Conservation (phyloP, 2,329 filamentous ascomycete genomes). For the Xylariaceae sp. region DNA sequence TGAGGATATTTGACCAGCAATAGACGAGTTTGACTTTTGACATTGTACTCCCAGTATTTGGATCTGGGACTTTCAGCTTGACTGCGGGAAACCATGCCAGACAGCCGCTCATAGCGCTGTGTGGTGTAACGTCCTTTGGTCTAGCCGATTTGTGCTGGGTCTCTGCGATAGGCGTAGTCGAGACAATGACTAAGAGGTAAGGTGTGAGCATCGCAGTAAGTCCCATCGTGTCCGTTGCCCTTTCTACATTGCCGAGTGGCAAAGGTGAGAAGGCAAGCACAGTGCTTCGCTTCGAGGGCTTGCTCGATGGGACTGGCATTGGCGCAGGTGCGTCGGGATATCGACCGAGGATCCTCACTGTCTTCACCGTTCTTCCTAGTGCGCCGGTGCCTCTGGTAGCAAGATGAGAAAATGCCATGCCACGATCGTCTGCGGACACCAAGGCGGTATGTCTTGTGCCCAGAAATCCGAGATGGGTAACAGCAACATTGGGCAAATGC, state of each 20-base stretch:
- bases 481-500: constrained; percentile 70
- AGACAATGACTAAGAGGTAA: constrained; percentile 93
- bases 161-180: constrained; percentile 91
- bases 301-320: constrained; percentile 56
- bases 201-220: constrained; percentile 94
- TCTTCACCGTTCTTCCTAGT: constrained; percentile 81
- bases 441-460: constrained; percentile 90
- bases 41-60: constrained; percentile 61
- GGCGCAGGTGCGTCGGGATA: constrained; percentile 66
- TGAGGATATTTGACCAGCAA: constrained; percentile 98
- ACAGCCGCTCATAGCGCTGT: constrained; percentile 89
- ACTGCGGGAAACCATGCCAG: constrained; percentile 97
- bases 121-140: constrained; percentile 84
- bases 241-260: constrained; percentile 90
- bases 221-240: constrained; percentile 80
- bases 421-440: constrained; percentile 88
- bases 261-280: constrained; percentile 88
- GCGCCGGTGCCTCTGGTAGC: constrained; percentile 87
- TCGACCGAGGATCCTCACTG: constrained; percentile 82
- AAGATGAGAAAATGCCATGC: constrained; percentile 98
- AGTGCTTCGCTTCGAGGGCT: constrained; percentile 82
- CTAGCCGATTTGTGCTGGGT: constrained; percentile 92
- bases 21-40: constrained; percentile 89
- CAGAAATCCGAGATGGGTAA: constrained; percentile 91
- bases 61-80: constrained; percentile 74